phyloP scores from a whole-genome alignment of 768 basidiomycete genomes.

The Megacollybia marginata region DNA sequence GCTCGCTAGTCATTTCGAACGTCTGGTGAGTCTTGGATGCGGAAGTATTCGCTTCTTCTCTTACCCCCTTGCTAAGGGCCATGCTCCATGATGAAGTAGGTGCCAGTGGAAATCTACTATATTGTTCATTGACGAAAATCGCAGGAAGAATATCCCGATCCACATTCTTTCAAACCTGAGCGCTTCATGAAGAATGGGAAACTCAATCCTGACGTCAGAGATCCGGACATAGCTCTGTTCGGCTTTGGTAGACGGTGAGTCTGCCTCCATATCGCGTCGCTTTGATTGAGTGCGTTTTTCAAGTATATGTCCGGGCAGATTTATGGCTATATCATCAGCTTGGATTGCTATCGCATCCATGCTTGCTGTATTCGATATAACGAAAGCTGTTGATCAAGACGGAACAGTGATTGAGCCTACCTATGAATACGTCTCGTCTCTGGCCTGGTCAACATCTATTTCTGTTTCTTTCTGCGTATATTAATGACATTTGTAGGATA shows the following conservation, averaged over 20 bases:
- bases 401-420: neutral
- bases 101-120: neutral
- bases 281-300: neutral
- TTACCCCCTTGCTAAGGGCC: neutral
- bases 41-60: neutral
- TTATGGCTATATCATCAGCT: neutral
- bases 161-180: neutral
- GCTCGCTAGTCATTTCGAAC: neutral
- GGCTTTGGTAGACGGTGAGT: neutral
- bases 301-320: slow-evolving; percentile 1
- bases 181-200: neutral
- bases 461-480: neutral
- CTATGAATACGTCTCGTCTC: neutral
- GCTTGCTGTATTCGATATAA: neutral
- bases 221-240: neutral
- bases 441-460: neutral
- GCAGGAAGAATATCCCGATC: neutral
- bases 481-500: neutral
- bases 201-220: neutral
- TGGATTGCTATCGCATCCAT: neutral
- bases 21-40: neutral
- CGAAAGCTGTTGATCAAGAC: neutral
- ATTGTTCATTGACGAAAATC: neutral
- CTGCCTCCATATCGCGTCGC: neutral
- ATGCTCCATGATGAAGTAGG: slow-evolving; percentile 1